Conservation (phyloP, 1,139 yeast genomes). For the Candida sp. region DNA sequence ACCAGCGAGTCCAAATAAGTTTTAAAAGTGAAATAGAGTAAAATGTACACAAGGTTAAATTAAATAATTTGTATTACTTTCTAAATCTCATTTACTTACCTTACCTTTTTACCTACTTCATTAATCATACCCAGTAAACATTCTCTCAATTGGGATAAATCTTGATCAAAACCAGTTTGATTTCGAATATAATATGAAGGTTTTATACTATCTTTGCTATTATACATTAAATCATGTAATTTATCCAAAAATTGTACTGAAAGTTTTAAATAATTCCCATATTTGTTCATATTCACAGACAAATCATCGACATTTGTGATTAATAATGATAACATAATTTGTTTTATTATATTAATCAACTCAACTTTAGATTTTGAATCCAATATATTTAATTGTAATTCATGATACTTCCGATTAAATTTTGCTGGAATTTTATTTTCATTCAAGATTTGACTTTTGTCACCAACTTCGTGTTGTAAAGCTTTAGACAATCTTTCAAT, state of each 20-base stretch:
- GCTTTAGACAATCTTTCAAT: not conserved
- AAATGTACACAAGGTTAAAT: not conserved
- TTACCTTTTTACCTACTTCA: not conserved
- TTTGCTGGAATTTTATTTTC: conserved; percentile 10
- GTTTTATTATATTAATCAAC: conserved; percentile 27
- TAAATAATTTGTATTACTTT: conserved; percentile 5
- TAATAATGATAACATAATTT: conserved; percentile 31
- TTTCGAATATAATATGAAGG: conserved; percentile 14
- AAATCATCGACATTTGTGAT: conserved; percentile 15
- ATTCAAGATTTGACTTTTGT: conserved; percentile 10
- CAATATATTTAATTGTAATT: conserved; percentile 23
- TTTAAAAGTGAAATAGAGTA: too few relatives aligned
- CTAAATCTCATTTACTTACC: not conserved
- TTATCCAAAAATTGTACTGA: conserved; percentile 24
- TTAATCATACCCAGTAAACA: conserved; percentile 22
- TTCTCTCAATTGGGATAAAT: conserved; percentile 7
- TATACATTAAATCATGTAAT: conserved; percentile 20
- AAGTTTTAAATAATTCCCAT: conserved; percentile 22
- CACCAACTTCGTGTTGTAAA: not conserved
- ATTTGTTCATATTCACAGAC: conserved; percentile 20
- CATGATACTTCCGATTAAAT: conserved; percentile 20
- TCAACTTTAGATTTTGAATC: conserved; percentile 23
- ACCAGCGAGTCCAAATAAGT: not conserved
- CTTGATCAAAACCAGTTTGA: conserved; percentile 9
- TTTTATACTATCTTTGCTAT: conserved; percentile 6